A percentile compares a stretch with the other conserved stretches of the same genome.
These are phyloP conservation scores for Trifolium fragiferum DNA, from an alignment of 306 rosid genomes.

Conservation along the genomic window DNA sequence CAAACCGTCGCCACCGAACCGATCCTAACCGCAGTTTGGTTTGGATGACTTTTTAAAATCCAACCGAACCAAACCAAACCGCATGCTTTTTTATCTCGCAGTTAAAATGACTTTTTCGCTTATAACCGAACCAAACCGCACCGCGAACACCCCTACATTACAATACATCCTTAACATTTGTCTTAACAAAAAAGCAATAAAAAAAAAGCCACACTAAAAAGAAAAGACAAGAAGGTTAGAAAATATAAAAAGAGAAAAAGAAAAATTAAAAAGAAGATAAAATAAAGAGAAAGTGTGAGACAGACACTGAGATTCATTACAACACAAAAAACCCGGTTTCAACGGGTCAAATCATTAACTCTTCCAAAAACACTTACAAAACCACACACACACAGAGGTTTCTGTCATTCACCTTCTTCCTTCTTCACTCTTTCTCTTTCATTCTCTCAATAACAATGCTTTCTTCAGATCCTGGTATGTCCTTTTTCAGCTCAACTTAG, in stretches of 20 bases:
- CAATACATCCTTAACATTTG: background rate
- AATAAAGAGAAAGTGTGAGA: constrained; percentile 21
- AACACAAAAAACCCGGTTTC: constrained; percentile 46
- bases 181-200: background rate
- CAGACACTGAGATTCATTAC: constrained; percentile 28
- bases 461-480: constrained; percentile 76
- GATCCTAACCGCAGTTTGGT: too few relatives aligned
- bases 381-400: background rate
- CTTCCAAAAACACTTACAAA: constrained; percentile 7
- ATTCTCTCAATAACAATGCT: constrained; percentile 30
- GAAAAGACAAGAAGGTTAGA: background rate
- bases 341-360: constrained; percentile 68
- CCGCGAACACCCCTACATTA: too few relatives aligned
- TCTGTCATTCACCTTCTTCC: constrained; percentile 5
- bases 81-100: too few relatives aligned
- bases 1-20: too few relatives aligned
- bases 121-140: too few relatives aligned
- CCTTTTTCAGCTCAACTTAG: constrained; percentile 32
- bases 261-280: background rate
- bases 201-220: background rate
- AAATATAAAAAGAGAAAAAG: background rate
- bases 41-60: too few relatives aligned
- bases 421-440: constrained; percentile 32
- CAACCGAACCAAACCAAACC: too few relatives aligned
- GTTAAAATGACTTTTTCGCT: too few relatives aligned